Conservation (phyloP, 1,284 basidiomycete genomes). For the Malassezia dermatis region DNA sequence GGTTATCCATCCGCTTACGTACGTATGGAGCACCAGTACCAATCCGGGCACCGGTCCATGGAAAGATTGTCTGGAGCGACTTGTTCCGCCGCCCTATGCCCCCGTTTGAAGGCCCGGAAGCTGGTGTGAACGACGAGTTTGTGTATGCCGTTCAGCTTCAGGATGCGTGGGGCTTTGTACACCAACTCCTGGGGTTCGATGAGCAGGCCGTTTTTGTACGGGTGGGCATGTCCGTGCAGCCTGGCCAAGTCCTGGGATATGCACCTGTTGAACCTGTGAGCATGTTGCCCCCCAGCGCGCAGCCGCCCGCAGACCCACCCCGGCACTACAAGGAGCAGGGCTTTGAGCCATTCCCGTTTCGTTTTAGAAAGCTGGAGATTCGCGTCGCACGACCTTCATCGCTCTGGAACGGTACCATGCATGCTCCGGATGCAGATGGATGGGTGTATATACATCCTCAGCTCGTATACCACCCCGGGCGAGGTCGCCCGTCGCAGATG, state of each 20-base stretch:
- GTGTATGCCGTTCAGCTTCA: conserved; percentile 31
- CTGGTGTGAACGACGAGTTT: conserved; percentile 26
- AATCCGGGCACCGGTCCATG: conserved; percentile 31
- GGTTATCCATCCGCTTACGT: conserved; percentile 11
- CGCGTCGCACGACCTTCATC: conserved; percentile 29
- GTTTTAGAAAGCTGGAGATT: conserved; percentile 27
- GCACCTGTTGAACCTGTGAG: conserved; percentile 19
- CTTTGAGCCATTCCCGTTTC: conserved; percentile 26
- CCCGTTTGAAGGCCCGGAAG: conserved; percentile 24
- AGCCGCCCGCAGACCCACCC: conserved; percentile 28
- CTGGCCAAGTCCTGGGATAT: conserved; percentile 26
- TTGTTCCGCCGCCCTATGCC: conserved; percentile 19
- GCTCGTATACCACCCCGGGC: conserved; percentile 18
- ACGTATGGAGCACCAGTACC: conserved; percentile 19
- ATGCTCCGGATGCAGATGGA: conserved; percentile 20
- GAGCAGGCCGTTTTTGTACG: conserved; percentile 5
- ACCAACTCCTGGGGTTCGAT: conserved; percentile 33
- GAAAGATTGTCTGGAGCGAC: conserved; percentile 32
- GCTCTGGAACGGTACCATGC: conserved; percentile 22
- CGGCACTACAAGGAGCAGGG: conserved; percentile 16
- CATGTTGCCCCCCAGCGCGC: conserved; percentile 18
- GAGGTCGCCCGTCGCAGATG: neutral
- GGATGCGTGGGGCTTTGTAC: conserved; percentile 36
- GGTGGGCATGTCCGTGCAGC: conserved; percentile 24
- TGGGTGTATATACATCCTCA: conserved; percentile 39